These are phyloP conservation scores for Nothophytophthora sp. DNA, from an alignment of 352 stramenopile species.

Conservation along the genomic window DNA sequence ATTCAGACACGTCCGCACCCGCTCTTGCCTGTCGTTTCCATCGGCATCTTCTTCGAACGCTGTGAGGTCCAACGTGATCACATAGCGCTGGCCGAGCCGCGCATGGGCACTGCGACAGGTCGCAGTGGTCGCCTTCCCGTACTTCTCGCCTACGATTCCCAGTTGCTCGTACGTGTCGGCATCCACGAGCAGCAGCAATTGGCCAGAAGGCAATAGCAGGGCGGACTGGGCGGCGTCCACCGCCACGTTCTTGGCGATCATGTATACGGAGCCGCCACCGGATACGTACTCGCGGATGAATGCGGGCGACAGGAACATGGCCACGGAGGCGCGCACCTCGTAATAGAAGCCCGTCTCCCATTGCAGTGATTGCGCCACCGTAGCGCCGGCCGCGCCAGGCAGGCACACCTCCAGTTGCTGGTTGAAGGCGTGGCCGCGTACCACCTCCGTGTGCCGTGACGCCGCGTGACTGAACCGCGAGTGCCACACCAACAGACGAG, in stretches of 20 bases:
- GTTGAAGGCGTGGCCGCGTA: conserved; percentile 51
- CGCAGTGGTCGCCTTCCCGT: conserved; percentile 36
- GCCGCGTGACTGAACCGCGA: conserved; percentile 40
- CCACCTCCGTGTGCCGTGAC: conserved; percentile 51
- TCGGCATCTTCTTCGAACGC: conserved; percentile 31
- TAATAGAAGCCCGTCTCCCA: conserved; percentile 89
- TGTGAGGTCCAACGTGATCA: conserved; percentile 65
- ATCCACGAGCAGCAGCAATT: conserved; percentile 75
- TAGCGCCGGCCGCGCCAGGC: conserved; percentile 28
- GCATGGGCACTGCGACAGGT: conserved; percentile 17
- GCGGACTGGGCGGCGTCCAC: conserved; percentile 56
- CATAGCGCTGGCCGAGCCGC: conserved; percentile 49
- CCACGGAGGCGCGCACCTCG: conserved; percentile 52
- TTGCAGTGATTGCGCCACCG: conserved; percentile 49
- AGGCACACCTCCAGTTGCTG: conserved; percentile 79
- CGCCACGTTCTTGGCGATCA: conserved; percentile 78
- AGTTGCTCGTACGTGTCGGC: conserved; percentile 69
- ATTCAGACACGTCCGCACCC: conserved; percentile 45
- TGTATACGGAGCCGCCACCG: conserved; percentile 50
- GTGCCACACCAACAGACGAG: conserved; percentile 65
- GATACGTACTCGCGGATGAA: conserved; percentile 70
- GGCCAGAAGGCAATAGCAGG: conserved; percentile 61
- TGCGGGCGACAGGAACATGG: conserved; percentile 51
- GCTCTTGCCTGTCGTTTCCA: conserved; percentile 25
- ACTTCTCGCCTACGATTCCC: conserved; percentile 68